Evolutionary conservation across 2,329 filamentous ascomycete genomes (phyloP), one percentile per base, ranked within the genome.

Genomic region (Pyrenophora teres): DNA sequence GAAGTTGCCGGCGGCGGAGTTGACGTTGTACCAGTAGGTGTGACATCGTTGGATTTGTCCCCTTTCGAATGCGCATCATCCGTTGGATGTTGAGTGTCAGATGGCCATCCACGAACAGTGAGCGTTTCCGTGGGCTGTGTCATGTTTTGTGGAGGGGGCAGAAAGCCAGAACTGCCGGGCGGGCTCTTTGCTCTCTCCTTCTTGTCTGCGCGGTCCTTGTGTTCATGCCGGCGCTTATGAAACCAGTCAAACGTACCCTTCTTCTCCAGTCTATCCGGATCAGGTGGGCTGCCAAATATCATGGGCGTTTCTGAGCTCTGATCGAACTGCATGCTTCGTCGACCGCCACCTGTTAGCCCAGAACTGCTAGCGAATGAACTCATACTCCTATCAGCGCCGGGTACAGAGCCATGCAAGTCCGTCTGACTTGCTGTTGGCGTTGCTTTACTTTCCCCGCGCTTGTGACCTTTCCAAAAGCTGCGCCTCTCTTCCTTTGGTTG

Each of bases 391-490:
- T 74, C 70, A 2, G 63, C 72, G 25, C 70, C 71, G 10, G 67
- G 65, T 2, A 74, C 67, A 10, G 70, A 72, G 12, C 72, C 72
- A 46, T 67, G 62, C 23, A 74, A 55, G 45, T 73, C 69, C 9
- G 65, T 67, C 53, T 73, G 68, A 46, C 69, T 74, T 33, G 69
- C 65, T 8, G 69, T 73, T 2, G 70, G 68, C 8, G 70, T 74
- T 19, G 66, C 67, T 41, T 60, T 70, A 48, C 70, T 69, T 30
- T 71, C 68, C 25, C 67, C 70, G 10, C 69, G 67, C 40, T 63
- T 67, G 9, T 80, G 86, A 15, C 90, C 88, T 45, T 92, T 80
- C 78, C 91, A 90, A 78, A 88, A 85, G 51, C 82, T 84, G 65
- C 87, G 88, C 73, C 86, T 89, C 12, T 84, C 31, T 71, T 73